A percentile compares a stretch with the other conserved stretches of the same genome.
These are phyloP conservation scores for Neotropicomus parvogracilis DNA, from an alignment of 1,284 basidiomycete genomes.

Conservation along the genomic window DNA sequence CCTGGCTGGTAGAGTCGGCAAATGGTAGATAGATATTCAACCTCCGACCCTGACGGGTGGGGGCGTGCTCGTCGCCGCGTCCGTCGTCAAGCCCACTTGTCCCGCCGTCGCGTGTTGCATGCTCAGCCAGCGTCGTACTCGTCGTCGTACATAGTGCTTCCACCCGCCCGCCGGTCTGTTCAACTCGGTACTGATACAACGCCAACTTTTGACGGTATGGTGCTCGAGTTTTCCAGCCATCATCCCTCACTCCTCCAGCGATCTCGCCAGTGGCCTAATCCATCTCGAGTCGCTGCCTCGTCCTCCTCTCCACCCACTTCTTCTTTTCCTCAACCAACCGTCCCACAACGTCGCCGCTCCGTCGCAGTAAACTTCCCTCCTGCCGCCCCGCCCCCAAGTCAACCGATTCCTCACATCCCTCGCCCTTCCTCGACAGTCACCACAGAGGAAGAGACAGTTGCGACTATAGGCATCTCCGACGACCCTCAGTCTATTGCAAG, in stretches of 20 bases:
- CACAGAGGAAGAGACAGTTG: conserved; percentile 21
- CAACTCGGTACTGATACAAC: conserved; percentile 19
- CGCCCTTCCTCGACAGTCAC: conserved; percentile 23
- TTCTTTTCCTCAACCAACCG: conserved; percentile 33
- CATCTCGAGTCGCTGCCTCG: conserved; percentile 30
- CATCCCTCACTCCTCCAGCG: conserved; percentile 38
- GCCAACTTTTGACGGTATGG: conserved; percentile 38
- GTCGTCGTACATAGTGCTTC: conserved; percentile 12
- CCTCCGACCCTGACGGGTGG: conserved; percentile 26
- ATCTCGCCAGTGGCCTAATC: conserved; percentile 50
- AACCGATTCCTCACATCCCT: conserved; percentile 66
- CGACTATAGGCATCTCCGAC: conserved; percentile 13
- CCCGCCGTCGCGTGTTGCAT: conserved; percentile 16
- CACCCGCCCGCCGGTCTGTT: conserved; percentile 9
- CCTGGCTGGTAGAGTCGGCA: conserved; percentile 8
- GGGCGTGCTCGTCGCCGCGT: conserved; percentile 8
- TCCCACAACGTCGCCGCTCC: conserved; percentile 58
- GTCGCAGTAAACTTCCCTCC: conserved; percentile 60
- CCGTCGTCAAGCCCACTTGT: conserved; percentile 3
- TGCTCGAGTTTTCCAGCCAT: conserved; percentile 49
- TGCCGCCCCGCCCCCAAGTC: conserved; percentile 66
- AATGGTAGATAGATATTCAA: conserved; percentile 26
- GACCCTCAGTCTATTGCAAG: conserved; percentile 22
- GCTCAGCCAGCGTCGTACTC: conserved; percentile 4
- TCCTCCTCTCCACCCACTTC: conserved; percentile 37